Base-by-base conservation (phyloP, 805 yeast genomes). In the Wickerhamomyces hampshirensis region DNA sequence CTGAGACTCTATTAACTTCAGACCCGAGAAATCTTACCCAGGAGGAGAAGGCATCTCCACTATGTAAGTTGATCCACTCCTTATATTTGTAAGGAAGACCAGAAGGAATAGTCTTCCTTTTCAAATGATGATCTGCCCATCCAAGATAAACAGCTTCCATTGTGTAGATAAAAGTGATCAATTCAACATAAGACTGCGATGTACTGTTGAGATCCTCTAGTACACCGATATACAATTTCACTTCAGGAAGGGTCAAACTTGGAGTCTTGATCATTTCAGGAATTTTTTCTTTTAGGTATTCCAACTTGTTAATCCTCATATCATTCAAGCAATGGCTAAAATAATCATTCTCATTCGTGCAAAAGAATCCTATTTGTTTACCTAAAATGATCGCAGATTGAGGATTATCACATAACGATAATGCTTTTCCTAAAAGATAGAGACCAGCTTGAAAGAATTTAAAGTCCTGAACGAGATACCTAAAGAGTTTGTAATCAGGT, bases 11-110 rank as follows among this genome's bases (percentile, higher is more conserved):
- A 27, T 69, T 60, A 5, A 72, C 73, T 46, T 73, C 76, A 2
- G 38, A 37, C 35, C 50, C 55, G 28, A 74, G 53, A 41, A 74
- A 73, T 4, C 55, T 43, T 12, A 68, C 67, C 79, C 80, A 74
- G 3, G 43, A 48, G 28, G 62, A 56, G 39, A 74, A 74, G 8
- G 52, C 69, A 4, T 55, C 56, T 4, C 80, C 80, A 42, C 70
- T 67, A 44, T 73, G 79, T 35, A 74, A 51, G 31, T 55, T 63
- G 27, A 73, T 65, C 80, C 80, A 74, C 32, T 69, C 74, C 31
- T 66, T 63, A 40, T 67, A 55, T 43, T 68, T 71, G 63, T 68
- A 72, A 17, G 59, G 61, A 24, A 73, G 51, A 32, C 60, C 49
- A 1, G 45, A 38, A 4, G 60, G 46, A 18, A 50, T 55, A 5